phyloP scores from a whole-genome alignment of 495 filamentous ascomycete genomes.

The Aspergillus olivimuriae region DNA sequence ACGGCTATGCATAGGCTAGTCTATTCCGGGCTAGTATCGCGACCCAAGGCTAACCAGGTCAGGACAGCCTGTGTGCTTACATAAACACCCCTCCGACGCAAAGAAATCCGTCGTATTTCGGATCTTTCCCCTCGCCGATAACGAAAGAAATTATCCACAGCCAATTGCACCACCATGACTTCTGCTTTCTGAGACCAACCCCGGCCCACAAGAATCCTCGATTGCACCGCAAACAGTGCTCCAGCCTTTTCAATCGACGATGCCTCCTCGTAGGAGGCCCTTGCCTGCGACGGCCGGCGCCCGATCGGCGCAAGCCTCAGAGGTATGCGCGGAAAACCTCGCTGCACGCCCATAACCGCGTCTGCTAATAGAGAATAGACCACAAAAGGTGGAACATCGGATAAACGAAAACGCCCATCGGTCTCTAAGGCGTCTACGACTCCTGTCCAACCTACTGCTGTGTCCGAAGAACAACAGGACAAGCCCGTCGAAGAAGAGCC shows the following conservation, averaged over 20 bases:
- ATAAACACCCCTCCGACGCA: slow-evolving; percentile 11
- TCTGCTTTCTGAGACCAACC: not conserved
- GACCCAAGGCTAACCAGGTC: not conserved
- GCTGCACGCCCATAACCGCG: slow-evolving; percentile 18
- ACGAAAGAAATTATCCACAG: slow-evolving; percentile 19
- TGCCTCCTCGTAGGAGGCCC: slow-evolving; percentile 23
- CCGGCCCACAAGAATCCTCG: not conserved
- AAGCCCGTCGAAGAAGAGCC: not conserved
- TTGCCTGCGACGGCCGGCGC: slow-evolving; percentile 13
- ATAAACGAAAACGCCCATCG: slow-evolving; percentile 17
- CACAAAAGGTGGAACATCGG: slow-evolving; percentile 8
- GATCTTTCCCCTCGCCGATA: slow-evolving; percentile 20
- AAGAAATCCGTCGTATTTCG: slow-evolving; percentile 13
- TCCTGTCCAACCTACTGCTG: slow-evolving; percentile 9
- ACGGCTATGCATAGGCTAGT: not conserved
- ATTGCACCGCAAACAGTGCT: not conserved
- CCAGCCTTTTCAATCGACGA: slow-evolving; percentile 3
- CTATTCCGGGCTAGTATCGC: not conserved
- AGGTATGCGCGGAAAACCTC: slow-evolving; percentile 15
- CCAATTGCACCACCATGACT: slow-evolving; percentile 6
- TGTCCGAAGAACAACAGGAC: slow-evolving; percentile 7
- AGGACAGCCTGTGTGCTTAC: slow-evolving; percentile 11
- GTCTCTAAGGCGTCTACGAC: slow-evolving; percentile 10
- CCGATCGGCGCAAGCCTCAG: slow-evolving; percentile 16
- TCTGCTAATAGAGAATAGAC: slow-evolving; percentile 6